Evolutionary conservation across 768 basidiomycete genomes (phyloP), one percentile per base, ranked within the genome.

Genomic region (Auricularia heimuer): DNA sequence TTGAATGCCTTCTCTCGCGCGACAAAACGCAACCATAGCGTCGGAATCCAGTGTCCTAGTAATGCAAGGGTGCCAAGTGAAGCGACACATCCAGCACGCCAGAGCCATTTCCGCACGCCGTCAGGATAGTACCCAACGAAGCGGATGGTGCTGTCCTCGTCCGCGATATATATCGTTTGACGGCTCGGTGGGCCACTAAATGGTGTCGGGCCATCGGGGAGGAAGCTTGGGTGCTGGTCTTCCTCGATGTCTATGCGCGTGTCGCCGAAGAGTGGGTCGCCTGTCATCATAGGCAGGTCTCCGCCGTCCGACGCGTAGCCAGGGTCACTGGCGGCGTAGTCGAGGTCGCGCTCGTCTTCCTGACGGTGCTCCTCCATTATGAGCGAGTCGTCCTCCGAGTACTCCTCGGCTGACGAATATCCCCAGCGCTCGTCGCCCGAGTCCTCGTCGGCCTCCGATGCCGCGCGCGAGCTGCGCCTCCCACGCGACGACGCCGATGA

Each of bases 11-110:
- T 91, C 74, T 95, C 92, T 56, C 77, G 81, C 1, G 92, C 85
- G 24, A 91, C 89, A 83, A 89, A 95, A 35, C 84, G 84, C 62
- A 98, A 83, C 97, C 97, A 98, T 34, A 94, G 68, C 4, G 82
- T 83, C 64, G 97, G 97, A 68, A 97, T 86, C 97, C 97, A 99
- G 70, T 94, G 87, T 3, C 94, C 95, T 8, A 95, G 75, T 18
- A 99, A 80, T 11, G 82, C 87, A 24, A 98, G 77, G 3, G 84
- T 73, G 3, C 97, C 96, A 11, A 87, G 76, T 1, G 86, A 84
- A 7, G 89, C 62, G 4, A 90, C 67, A 70, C 90, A 92, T 4
- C 83, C 82, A 11, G 80, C 37, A 67, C 83, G 80, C 96, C 97
- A 99, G 3, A 87, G 67, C 75, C 80, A 79, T 51, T 81, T 77